Evolutionary conservation across 2,329 filamentous ascomycete genomes (phyloP), one percentile per base, ranked within the genome.

Genomic region (Colletotrichum sp.): DNA sequence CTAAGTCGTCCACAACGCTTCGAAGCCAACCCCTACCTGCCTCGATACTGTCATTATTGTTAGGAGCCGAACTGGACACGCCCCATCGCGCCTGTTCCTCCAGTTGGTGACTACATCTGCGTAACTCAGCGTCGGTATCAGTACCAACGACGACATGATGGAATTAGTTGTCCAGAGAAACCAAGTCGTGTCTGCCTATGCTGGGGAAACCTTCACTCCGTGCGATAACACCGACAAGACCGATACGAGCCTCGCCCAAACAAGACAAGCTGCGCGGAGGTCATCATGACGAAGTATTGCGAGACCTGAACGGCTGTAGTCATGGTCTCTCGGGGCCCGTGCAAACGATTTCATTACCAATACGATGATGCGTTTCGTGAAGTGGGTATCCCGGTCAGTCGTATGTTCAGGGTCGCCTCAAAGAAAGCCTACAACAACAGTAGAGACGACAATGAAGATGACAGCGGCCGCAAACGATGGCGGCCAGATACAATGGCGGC

Each of bases 91-190:
- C 4, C 16, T 39, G 36, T 39, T 39, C 16, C 0, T 39, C 36
- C 36, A 0, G 1, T 39, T 39, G 0, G 0, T 18, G 0, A 39
- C 39, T 0, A n/a, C 39, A 43, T 43, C 39, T 43, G 39, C 0
- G 9, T 43, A 43, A 3, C 39, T 43, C 9, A 0, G 39, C 6
- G 5, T n/a, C 8, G 39, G 1, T 43, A 10, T n/a, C 39, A 43
- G 18, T 43, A 43, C 39, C 39, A 43, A 43, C 18, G 39, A 43
- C 8, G 39, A 43, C 9, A n/a, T 43, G 39, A n/a, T 43, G 39
- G 18, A 0, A 43, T 43, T 1, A 18, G 0, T 43, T n/a, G 18
- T n/a, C 39, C 1, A 1, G 39, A 0, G 39, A 0, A 43, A n/a
- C 39, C 39, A 2, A 43, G 0, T 5, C 39, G 0, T 43, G 39